Evolutionary conservation across 306 rosid species (phyloP), one percentile per base, ranked within the genome.

Genomic region (Vigna mungo): DNA sequence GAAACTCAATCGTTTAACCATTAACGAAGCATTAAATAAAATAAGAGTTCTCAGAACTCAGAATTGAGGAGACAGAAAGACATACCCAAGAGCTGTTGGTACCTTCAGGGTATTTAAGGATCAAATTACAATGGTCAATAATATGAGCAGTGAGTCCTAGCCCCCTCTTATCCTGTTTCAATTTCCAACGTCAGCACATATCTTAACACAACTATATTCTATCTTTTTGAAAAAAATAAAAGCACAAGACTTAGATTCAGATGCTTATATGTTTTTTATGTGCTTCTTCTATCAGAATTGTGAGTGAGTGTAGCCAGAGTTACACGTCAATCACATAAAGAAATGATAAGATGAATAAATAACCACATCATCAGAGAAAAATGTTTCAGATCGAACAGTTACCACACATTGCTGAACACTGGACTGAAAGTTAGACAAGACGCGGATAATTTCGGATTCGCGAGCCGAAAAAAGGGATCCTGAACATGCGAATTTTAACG

Each of bases 71-170:
- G 78, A 68, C 41, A 66, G 60, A 53, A 70, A 69, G 73, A 83
- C 89, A 51, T 72, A 94, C 98, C 98, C 98, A 95, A 55, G 97
- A 89, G 84, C 98, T 95, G 89, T 92, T 95, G 67, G 98, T 95
- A 80, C 93, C 97, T 75, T 90, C 74, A 0, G 98, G 97, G 72
- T 88, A 95, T 82, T 89, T 90, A 71, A 95, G 93, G 39, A 88
- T 53, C 86, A 95, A 68, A 13, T 88, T 92, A 82, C 99, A 95
- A 61, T 92, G 96, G 72, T 95, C 99, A 32, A 86, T 74, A 36
- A 89, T 74, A 53, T 90, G 87, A 39, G 99, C 96, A 17, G 97
- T 92, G 82, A 95, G 97, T 76, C 99, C 99, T 71, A 95, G 90
- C 79, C 99, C 99, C 82, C 96, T 89, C 76, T 90, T 92, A 68